Base-by-base conservation (phyloP, 192 early-diverging fungal genomes). In the Gryganskiella cystojenkinii region DNA sequence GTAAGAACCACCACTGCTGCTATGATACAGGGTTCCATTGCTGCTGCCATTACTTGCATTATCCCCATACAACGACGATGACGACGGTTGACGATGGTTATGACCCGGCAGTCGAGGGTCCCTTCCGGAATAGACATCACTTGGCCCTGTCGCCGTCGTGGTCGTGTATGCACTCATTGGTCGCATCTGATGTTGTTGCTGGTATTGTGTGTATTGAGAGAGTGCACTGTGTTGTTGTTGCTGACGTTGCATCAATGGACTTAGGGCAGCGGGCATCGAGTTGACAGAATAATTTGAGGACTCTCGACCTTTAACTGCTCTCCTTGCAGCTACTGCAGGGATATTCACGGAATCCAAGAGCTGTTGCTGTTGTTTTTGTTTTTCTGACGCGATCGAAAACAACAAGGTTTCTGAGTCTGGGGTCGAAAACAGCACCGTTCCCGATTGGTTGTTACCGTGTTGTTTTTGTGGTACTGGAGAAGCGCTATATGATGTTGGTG, bases 201-300 rank as follows among this genome's bases (percentile, higher is more conserved):
- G 31, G 15, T 46, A 46, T 25, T 66, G 65, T 0, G 54, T 34
- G 13, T 24, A 15, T 1, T 31, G 30, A 15, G 60, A 24, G 14
- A 25, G 55, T 3, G 27, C n/a, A n/a, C n/a, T n/a, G n/a, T n/a
- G 42, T 17, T 35, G 24, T 30, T 40, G 43, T 31, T 66, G 42
- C 31, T 56, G 65, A 10, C 45, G 54, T 14, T 59, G 33, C 54
- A 28, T 56, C 28, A 56, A 3, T n/a, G 33, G 34, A 31, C n/a
- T 20, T 50, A 46, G 49, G 49, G 61, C 66, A 3, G 63, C 57
- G 0, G 74, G 74, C 74, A 78, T 78, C 20, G 74, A 78, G 61
- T 59, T 68, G 46, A 68, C 40, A 1, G 55, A 30, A 11, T 53
- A 25, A 9, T 50, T 37, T 0, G 66, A 45, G 0, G 74, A 35